Base-by-base conservation (phyloP, 345 rosid species). In the Melastoma malabathricum region DNA sequence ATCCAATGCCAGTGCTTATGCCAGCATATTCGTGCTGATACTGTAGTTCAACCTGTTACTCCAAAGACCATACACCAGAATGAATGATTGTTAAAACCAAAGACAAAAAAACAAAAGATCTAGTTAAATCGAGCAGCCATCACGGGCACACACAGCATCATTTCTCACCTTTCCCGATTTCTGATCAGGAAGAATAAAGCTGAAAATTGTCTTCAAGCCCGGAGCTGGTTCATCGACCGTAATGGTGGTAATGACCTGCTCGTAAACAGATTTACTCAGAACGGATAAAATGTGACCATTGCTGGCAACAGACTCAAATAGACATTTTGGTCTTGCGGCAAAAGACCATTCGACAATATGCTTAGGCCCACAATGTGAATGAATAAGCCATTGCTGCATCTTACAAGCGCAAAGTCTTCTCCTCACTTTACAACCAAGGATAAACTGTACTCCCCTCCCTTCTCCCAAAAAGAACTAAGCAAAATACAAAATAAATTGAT, bases 11-110 rank as follows among this genome's bases (percentile, higher is more conserved):
- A 50, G 95, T 72, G 70, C 85, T 76, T 54, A 93, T 76, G 58
- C 96, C 99, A 29, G 95, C 82, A 48, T 88, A 74, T 27, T 93
- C 99, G 54, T 93, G 99, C 64, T 70, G 75, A 59, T 88, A 93
- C 62, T 93, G 97, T 48, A 93, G 72, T 68, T 93, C 97, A 25
- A 83, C 59, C 99, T 93, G 83, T 61, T 50, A 49, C 49, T 57
- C 58, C 43, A 25, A 48, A 22, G 22, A 55, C 45, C 55, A 60
- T 8, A 18, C 31, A 63, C 51, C 44, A 64, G 56, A 59, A 15
- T 31, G 10, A 18, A 19, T 47, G 18, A 16, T 52, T 10, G 54
- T 13, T 13, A 10, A 23, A 15, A 60, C 43, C 17, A 15, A 41
- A 17, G 10, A 7, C 43, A 17, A 29, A 10, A 34, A n/a, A 44